These are phyloP conservation scores for Paramecium sonneborni DNA, from an alignment of 73 alveolate genomes.

Conservation along the genomic window DNA sequence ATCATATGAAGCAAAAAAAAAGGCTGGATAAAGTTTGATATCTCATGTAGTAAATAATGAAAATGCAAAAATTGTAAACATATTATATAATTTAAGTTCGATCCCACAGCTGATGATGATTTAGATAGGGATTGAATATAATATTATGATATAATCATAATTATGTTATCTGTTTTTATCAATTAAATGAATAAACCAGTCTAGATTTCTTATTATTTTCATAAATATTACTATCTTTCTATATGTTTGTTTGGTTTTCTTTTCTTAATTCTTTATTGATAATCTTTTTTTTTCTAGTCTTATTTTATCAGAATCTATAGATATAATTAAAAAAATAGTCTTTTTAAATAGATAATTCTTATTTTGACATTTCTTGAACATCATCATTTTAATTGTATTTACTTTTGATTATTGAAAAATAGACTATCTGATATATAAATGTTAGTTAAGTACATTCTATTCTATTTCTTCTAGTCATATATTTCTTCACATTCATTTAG, in stretches of 20 bases:
- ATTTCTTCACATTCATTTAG: background rate
- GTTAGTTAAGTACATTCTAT: background rate
- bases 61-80: constrained; percentile 35
- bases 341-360: too few relatives aligned
- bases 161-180: background rate
- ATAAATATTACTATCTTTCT: background rate
- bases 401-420: background rate
- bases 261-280: background rate
- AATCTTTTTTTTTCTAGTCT: background rate
- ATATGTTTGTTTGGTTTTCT: background rate
- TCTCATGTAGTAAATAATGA: constrained; percentile 55
- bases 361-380: too few relatives aligned
- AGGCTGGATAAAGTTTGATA: constrained; percentile 34
- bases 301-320: too few relatives aligned
- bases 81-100: background rate
- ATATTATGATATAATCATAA: background rate
- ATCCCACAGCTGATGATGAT: constrained; percentile 60
- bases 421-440: background rate
- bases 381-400: background rate
- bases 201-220: background rate
- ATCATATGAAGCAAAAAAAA: constrained; percentile 71
- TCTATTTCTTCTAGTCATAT: background rate
- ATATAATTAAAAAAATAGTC: too few relatives aligned
- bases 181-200: background rate
- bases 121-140: constrained; percentile 48